Evolutionary conservation across 2,329 filamentous ascomycete genomes (phyloP).

Genomic region (Neonectria sp.): DNA sequence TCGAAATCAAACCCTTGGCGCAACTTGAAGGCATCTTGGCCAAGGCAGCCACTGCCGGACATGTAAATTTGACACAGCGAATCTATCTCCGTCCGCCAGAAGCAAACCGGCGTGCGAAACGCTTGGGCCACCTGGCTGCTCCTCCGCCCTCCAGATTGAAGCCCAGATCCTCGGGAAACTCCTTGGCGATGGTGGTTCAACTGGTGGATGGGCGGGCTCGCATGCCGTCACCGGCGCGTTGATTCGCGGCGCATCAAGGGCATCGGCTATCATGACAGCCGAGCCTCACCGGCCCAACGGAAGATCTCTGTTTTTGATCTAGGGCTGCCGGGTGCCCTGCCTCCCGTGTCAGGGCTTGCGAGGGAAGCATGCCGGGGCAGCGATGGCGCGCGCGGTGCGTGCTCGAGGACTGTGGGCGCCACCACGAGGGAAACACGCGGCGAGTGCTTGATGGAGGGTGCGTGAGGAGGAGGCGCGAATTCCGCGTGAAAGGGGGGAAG

Average conservation of each 20-base stretch:
- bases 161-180: constrained; percentile 2
- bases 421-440: constrained; percentile 48
- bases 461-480: constrained; percentile 29
- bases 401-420: constrained; percentile 34
- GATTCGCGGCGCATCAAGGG: constrained; percentile 38
- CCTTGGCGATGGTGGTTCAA: not conserved
- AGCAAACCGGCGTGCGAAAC: constrained; percentile 1
- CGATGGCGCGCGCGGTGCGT: constrained; percentile 4
- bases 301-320: constrained; percentile 43
- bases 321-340: constrained; percentile 30
- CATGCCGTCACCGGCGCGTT: constrained; percentile 7
- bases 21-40: not conserved
- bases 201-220: not conserved
- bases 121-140: constrained; percentile 10
- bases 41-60: not conserved
- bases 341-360: constrained; percentile 3
- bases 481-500: constrained; percentile 16
- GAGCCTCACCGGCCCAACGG: constrained; percentile 44
- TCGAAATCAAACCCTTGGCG: constrained; percentile 9
- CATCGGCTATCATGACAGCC: constrained; percentile 48
- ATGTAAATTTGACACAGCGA: constrained; percentile 9
- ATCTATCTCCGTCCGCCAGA: not conserved
- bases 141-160: constrained; percentile 7
- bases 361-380: not conserved
- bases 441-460: constrained; percentile 31